Conservation (phyloP, 805 yeast species). For the Candida sithepensis region DNA sequence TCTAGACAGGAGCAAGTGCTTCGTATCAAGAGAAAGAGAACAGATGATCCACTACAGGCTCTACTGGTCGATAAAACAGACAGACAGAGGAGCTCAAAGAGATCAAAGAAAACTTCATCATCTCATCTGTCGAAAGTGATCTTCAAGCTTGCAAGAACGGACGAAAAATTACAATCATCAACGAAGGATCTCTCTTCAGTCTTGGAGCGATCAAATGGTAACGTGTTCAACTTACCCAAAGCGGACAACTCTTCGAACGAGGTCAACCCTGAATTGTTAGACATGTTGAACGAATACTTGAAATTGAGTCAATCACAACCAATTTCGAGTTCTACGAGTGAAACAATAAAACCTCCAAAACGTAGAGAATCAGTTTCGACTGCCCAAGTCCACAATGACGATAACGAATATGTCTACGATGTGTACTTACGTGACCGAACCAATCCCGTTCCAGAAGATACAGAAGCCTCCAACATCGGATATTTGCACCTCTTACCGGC, state of each 20-base stretch:
- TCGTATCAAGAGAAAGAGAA: slow-evolving; percentile 81
- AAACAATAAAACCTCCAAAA: slow-evolving; percentile 24
- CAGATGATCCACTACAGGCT: slow-evolving; percentile 87
- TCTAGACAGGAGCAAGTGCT: slow-evolving; percentile 54
- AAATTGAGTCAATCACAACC: slow-evolving; percentile 29
- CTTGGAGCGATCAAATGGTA: slow-evolving; percentile 14
- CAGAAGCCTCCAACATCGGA: slow-evolving; percentile 42
- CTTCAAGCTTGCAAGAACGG: slow-evolving; percentile 48
- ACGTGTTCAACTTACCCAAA: slow-evolving; percentile 24
- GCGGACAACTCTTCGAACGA: slow-evolving; percentile 18
- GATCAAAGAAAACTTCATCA: slow-evolving; percentile 30
- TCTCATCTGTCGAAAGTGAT: slow-evolving; percentile 27
- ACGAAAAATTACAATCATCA: slow-evolving; percentile 25
- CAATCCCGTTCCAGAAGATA: slow-evolving; percentile 24
- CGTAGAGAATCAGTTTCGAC: slow-evolving; percentile 27
- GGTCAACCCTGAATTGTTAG: slow-evolving; percentile 62
- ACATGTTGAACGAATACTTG: slow-evolving; percentile 67
- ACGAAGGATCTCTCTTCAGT: slow-evolving; percentile 18
- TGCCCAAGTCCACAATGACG: slow-evolving; percentile 6
- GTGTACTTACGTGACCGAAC: slow-evolving; percentile 70
- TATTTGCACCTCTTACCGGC: slow-evolving; percentile 55
- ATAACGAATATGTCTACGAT: slow-evolving; percentile 82
- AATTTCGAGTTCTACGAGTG: slow-evolving; percentile 5
- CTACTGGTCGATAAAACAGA: slow-evolving; percentile 43
- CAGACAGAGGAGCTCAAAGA: slow-evolving; percentile 30